Evolutionary conservation across 108 stramenopile genomes (phyloP).

Genomic region (Cyclotella baltica): DNA sequence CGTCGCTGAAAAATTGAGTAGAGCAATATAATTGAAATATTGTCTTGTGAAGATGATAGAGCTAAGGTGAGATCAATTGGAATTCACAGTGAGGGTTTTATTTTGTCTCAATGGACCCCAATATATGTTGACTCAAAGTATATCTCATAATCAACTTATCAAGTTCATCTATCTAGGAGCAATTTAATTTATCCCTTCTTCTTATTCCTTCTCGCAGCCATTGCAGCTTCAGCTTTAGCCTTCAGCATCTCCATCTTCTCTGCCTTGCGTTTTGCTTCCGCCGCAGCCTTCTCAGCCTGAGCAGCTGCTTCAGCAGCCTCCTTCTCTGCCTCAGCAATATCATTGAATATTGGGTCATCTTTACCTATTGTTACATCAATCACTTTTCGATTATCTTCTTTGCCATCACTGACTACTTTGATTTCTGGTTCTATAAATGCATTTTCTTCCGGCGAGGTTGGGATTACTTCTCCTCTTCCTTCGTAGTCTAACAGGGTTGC

Average conservation of each 20-base stretch:
- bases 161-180: no score
- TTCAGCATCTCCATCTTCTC: conserved; percentile 79
- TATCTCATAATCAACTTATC: no score
- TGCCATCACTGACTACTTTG: conserved; percentile 9
- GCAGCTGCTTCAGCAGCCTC: conserved; percentile 49
- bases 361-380: conserved; percentile 13
- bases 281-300: conserved; percentile 48
- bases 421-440: conserved; percentile 3
- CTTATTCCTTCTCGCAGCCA: conserved; percentile 46
- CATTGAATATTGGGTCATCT: conserved; percentile 46
- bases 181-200: conserved; percentile 28
- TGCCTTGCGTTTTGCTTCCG: conserved; percentile 76
- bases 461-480: conserved; percentile 40
- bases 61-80: no score
- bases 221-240: conserved; percentile 49
- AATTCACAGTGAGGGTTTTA: no score
- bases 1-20: no score
- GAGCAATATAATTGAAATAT: no score
- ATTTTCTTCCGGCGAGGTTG: background rate
- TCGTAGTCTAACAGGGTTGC: conserved; percentile 49
- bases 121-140: no score
- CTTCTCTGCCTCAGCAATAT: conserved; percentile 45
- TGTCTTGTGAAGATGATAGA: no score
- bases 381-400: conserved; percentile 24
- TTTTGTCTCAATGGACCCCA: no score